These are phyloP conservation scores for Acanthamoeba healyi DNA, from an alignment of 208 protist species.

Conservation along the genomic window DNA sequence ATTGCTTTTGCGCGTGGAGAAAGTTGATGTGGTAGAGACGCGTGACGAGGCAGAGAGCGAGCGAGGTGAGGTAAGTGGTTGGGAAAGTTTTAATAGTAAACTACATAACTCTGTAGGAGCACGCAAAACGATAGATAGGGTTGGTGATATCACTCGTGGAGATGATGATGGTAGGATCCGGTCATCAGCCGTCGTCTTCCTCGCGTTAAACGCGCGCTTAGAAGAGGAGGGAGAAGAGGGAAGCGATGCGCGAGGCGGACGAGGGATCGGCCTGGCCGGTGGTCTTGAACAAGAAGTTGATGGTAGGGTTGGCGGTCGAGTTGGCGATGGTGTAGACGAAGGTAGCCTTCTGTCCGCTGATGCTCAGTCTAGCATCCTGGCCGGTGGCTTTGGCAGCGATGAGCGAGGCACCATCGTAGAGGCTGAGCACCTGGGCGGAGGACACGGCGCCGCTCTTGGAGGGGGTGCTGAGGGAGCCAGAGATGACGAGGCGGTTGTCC, in stretches of 20 bases:
- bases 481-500: background rate
- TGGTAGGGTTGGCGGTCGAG: background rate
- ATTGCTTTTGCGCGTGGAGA: too few relatives aligned
- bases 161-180: background rate
- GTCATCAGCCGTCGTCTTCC: background rate
- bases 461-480: background rate
- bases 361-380: background rate
- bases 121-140: background rate
- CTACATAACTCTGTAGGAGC: background rate
- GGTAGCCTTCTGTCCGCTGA: background rate
- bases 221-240: constrained; percentile 8
- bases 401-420: background rate
- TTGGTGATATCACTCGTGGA: background rate
- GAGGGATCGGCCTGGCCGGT: background rate
- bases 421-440: background rate
- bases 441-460: background rate
- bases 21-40: too few relatives aligned
- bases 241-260: background rate
- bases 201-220: background rate
- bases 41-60: too few relatives aligned
- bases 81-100: background rate
- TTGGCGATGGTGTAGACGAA: background rate
- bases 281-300: background rate
- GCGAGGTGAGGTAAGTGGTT: too few relatives aligned
- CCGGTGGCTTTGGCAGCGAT: background rate